These are phyloP conservation scores for Mycena latifolia DNA, from an alignment of 768 basidiomycete species.

Conservation along the genomic window DNA sequence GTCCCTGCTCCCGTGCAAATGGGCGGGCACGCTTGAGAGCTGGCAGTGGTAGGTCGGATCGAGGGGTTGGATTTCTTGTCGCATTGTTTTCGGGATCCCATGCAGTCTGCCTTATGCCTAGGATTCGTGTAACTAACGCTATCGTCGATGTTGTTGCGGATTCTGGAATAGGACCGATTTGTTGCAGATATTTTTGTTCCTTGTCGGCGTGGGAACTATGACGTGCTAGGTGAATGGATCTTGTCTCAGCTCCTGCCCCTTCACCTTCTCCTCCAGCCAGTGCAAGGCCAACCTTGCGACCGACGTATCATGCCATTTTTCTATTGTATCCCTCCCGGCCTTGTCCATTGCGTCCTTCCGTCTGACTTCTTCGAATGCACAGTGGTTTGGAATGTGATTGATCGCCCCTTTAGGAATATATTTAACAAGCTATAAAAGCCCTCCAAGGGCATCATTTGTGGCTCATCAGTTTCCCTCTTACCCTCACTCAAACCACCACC, in stretches of 20 bases:
- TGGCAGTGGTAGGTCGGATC: conserved; percentile 19
- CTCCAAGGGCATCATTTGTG: neutral
- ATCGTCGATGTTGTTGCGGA: conserved; percentile 46
- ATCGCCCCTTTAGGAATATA: too few species aligned
- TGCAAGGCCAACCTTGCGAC: too few species aligned
- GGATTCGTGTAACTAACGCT: conserved; percentile 41
- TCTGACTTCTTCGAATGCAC: too few species aligned
- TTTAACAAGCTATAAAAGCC: conserved; percentile 19
- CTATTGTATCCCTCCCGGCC: too few species aligned
- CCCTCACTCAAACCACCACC: conserved; percentile 2
- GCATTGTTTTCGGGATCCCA: conserved; percentile 39
- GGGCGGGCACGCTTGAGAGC: conserved; percentile 77
- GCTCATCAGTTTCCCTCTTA: conserved; percentile 4
- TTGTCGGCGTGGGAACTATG: too few species aligned
- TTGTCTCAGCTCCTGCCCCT: too few species aligned
- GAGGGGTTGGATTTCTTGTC: conserved; percentile 41
- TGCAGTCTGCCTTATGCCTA: conserved; percentile 35
- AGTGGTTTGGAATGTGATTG: too few species aligned
- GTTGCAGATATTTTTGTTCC: conserved; percentile 13
- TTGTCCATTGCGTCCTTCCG: too few species aligned
- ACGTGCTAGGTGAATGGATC: too few species aligned
- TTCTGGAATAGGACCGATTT: conserved; percentile 38
- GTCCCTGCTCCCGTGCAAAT: conserved; percentile 78
- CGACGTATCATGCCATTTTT: too few species aligned
- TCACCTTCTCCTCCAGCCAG: too few species aligned